phyloP scores from a whole-genome alignment of 495 filamentous ascomycete genomes.

The Penicillium flavigenum region DNA sequence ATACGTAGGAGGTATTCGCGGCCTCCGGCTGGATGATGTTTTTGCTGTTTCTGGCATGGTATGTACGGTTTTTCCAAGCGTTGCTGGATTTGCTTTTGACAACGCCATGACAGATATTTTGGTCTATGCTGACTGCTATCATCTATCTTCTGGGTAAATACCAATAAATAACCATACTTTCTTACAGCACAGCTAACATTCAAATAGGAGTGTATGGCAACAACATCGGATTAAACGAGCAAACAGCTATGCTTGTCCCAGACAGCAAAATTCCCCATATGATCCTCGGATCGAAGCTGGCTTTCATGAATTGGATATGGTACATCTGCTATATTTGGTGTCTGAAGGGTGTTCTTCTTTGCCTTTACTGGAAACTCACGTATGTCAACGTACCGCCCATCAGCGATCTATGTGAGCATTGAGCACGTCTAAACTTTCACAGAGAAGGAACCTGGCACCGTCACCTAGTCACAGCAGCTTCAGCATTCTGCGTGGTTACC shows the following conservation, averaged over 20 bases:
- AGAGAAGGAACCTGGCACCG: constrained; percentile 23
- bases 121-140: constrained; percentile 20
- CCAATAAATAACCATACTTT: neutral
- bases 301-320: constrained; percentile 46
- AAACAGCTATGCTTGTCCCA: constrained; percentile 22
- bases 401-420: neutral
- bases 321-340: constrained; percentile 55
- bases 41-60: constrained; percentile 27
- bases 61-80: neutral
- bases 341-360: constrained; percentile 50
- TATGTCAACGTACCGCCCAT: constrained; percentile 18
- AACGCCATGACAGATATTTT: constrained; percentile 17
- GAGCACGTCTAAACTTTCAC: neutral
- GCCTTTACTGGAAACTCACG: constrained; percentile 55
- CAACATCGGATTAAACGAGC: constrained; percentile 24
- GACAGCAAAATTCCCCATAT: constrained; percentile 17
- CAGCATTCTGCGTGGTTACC: constrained; percentile 39
- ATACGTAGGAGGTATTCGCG: constrained; percentile 15
- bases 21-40: constrained; percentile 25
- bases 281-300: constrained; percentile 25
- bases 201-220: constrained; percentile 16
- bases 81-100: constrained; percentile 1
- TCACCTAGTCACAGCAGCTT: constrained; percentile 16
- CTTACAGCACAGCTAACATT: constrained; percentile 1
- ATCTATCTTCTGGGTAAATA: constrained; percentile 19